A percentile compares a stretch with the other conserved stretches of the same genome.
These are phyloP conservation scores for Elsinoe fawcettii DNA, from an alignment of 2,329 filamentous ascomycete species.

Conservation along the genomic window DNA sequence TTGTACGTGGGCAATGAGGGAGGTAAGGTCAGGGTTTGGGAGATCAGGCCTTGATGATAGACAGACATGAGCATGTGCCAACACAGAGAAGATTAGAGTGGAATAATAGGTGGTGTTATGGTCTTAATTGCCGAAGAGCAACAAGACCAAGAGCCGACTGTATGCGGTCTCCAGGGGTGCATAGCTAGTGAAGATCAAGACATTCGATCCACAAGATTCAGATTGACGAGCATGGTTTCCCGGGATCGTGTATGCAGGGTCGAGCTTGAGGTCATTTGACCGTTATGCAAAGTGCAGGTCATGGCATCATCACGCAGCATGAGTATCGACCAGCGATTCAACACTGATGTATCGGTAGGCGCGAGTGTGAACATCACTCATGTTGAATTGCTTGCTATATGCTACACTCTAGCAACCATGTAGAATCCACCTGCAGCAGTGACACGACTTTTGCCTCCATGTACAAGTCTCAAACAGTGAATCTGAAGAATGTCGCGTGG, in stretches of 20 bases:
- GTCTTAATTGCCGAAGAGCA: background rate
- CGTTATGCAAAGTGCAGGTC: background rate
- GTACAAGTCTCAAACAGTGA: slow-evolving; percentile 23
- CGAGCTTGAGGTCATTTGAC: background rate
- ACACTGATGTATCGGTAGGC: background rate
- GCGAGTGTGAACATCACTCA: background rate
- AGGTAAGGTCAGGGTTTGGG: slow-evolving; percentile 85
- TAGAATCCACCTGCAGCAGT: background rate
- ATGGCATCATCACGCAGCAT: slow-evolving; percentile 12
- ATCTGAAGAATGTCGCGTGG: slow-evolving; percentile 41
- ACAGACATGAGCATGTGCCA: too few relatives aligned
- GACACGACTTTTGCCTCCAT: background rate
- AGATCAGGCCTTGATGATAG: slow-evolving; percentile 46
- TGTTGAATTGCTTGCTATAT: background rate
- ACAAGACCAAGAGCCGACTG: background rate
- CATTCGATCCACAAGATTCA: background rate
- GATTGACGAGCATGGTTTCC: background rate
- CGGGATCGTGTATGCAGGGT: background rate
- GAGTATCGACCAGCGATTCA: background rate
- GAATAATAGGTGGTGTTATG: background rate
- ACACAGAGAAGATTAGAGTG: background rate
- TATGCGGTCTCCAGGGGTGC: background rate
- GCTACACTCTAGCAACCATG: background rate
- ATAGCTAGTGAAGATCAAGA: background rate
- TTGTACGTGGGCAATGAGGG: slow-evolving; percentile 81